These are phyloP conservation scores for Patellaria atrata DNA, from an alignment of 495 filamentous ascomycete species.

Conservation along the genomic window DNA sequence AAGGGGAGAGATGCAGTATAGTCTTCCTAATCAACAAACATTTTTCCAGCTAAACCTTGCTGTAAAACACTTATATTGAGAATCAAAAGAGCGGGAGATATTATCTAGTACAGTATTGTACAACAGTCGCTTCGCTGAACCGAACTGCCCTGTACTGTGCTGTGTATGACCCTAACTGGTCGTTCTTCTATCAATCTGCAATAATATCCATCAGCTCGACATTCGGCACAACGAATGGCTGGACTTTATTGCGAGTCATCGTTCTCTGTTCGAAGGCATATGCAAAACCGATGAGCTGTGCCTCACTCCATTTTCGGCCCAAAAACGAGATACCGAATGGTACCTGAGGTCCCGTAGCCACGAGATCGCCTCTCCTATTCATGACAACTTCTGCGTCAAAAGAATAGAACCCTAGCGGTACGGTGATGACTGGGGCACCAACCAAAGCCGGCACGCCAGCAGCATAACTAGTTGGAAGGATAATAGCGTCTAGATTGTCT, in stretches of 20 bases:
- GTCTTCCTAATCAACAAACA: no score
- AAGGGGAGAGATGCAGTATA: no score
- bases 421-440: slow-evolving; percentile 37
- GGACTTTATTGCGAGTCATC: slow-evolving; percentile 31
- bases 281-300: slow-evolving; percentile 44
- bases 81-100: no score
- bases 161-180: no score
- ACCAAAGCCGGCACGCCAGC: slow-evolving; percentile 33
- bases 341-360: slow-evolving; percentile 33
- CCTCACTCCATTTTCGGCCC: slow-evolving; percentile 39
- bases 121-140: no score
- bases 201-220: slow-evolving; percentile 31
- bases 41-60: no score
- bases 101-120: no score
- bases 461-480: slow-evolving; percentile 34
- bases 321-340: slow-evolving; percentile 48
- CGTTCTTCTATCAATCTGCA: no score
- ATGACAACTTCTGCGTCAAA: slow-evolving; percentile 28
- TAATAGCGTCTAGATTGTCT: slow-evolving; percentile 35
- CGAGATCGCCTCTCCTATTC: slow-evolving; percentile 30
- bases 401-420: slow-evolving; percentile 39
- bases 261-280: slow-evolving; percentile 57
- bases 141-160: no score
- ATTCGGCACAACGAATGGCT: slow-evolving; percentile 33
- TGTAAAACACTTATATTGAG: no score